Evolutionary conservation across 2,329 filamentous ascomycete species (phyloP).

Genomic region (Fusarium sarcochroum): DNA sequence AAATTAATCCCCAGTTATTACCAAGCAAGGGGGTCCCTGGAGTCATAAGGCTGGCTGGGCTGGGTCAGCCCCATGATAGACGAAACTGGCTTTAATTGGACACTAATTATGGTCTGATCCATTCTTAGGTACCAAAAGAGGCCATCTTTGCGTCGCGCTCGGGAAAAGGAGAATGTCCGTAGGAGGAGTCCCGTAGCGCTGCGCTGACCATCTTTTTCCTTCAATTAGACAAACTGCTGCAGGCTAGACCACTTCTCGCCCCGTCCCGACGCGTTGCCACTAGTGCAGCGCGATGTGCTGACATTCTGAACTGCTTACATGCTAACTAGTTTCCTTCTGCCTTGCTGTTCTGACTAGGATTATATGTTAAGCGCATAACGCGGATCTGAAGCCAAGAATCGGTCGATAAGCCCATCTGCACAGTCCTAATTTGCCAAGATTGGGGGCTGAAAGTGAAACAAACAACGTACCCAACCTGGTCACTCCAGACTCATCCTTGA

Average conservation of each 20-base stretch:
- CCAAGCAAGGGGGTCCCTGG: slow-evolving; percentile 20
- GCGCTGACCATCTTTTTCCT: slow-evolving; percentile 3
- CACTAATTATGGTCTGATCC: background rate
- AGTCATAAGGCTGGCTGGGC: slow-evolving; percentile 31
- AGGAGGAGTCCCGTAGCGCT: background rate
- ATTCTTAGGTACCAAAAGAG: too few species aligned
- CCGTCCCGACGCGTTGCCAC: background rate
- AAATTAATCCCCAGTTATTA: slow-evolving; percentile 21
- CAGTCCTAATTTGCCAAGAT: background rate
- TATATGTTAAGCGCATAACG: slow-evolving; percentile 1
- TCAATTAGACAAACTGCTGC: background rate
- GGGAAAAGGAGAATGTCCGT: background rate
- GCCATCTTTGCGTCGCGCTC: background rate
- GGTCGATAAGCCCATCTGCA: background rate
- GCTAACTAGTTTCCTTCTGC: background rate
- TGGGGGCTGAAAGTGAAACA: slow-evolving; percentile 29
- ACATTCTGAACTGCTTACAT: background rate
- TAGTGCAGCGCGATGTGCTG: background rate
- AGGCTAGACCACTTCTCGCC: background rate
- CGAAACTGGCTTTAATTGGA: slow-evolving; percentile 1
- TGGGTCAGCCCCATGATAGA: slow-evolving; percentile 7
- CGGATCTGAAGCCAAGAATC: background rate
- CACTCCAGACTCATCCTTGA: background rate
- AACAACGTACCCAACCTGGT: background rate
- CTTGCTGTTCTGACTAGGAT: background rate